These are phyloP conservation scores for Erigeron canadensis DNA, from an alignment of 129 eudicot species.

Conservation along the genomic window DNA sequence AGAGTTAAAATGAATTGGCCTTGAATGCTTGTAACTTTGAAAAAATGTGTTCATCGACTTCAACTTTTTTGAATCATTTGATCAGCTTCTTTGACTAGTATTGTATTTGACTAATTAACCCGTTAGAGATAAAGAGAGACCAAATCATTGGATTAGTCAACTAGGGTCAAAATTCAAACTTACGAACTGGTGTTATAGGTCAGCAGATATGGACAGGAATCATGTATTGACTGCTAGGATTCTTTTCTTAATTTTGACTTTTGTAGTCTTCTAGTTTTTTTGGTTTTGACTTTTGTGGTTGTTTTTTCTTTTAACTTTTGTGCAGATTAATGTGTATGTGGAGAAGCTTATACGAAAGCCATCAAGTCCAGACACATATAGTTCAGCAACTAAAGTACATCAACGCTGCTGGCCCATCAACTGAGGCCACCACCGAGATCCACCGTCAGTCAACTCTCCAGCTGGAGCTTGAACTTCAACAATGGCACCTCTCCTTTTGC, in stretches of 20 bases:
- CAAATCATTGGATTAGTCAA: too few species aligned
- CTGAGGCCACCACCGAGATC: slow-evolving; percentile 68
- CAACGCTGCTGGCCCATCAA: slow-evolving; percentile 41
- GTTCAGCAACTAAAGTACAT: slow-evolving; percentile 92
- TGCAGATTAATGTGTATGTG: slow-evolving; percentile 87
- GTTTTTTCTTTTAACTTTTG: not conserved
- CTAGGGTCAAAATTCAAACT: too few species aligned
- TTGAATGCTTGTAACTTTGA: too few species aligned
- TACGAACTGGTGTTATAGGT: not conserved
- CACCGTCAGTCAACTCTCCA: slow-evolving; percentile 89
- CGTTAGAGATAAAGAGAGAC: too few species aligned
- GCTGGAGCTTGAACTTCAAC: slow-evolving; percentile 86
- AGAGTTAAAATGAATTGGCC: too few species aligned
- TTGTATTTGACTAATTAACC: too few species aligned
- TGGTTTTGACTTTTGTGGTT: not conserved
- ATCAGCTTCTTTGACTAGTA: too few species aligned
- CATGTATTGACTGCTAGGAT: slow-evolving; percentile 16
- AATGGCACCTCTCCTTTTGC: slow-evolving; percentile 85
- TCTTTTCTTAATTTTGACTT: not conserved
- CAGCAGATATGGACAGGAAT: not conserved
- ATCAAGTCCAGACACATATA: slow-evolving; percentile 91
- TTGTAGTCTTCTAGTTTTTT: not conserved
- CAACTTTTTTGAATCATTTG: too few species aligned
- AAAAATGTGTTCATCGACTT: too few species aligned
- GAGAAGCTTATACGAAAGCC: slow-evolving; percentile 94